Base-by-base conservation (phyloP, 75 land plant species). In the Chamaecyparis obtusa region DNA sequence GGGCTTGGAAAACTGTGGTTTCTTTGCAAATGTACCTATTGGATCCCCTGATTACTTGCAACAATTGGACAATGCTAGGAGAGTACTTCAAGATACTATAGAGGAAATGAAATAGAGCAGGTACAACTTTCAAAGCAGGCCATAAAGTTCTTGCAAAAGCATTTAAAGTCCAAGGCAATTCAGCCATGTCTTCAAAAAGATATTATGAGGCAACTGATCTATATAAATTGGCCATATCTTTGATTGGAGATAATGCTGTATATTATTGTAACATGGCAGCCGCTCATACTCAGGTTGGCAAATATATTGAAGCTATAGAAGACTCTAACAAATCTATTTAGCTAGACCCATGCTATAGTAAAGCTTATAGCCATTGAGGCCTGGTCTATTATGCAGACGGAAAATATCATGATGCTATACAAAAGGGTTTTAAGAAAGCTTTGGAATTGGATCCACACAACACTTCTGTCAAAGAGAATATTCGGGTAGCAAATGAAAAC, bases 331-430 rank as follows among this genome's bases (percentile, higher is more conserved):
- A 91, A 88, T 91, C 97, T 7, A 94, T 95, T 36, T 88, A 91
- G 75, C 90, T 95, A 32, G 91, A 96, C 81, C 97, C 98, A 83
- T 87, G 78, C 72, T 96, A 96, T 77, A 92, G 95, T 86, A 96
- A 96, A 85, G 98, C 96, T 72, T 96, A 95, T 83, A 96, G 97
- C 85, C 94, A 95, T 33, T 89, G 94, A 46, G 98, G 98, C 72
- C 79, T 92, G 57, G 98, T 92, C 51, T 94, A 95, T 83, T 94
- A 92, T 92, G 92, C 93, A 60, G 95, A 94, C 91, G 97, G 97
- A 33, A 94, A 94, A 35, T 94, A 94, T 60, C 41, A 72, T 21
- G 96, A 94, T 83, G 98, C 98, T 71, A 92, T 96, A 32, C 78
- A 90, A 21, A 86, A 93, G 84, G 96, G 96, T 72, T 96, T 94